Evolutionary conservation across 495 filamentous ascomycete genomes (phyloP), one percentile per base, ranked within the genome.

Genomic region (Penicillium crystallinum): DNA sequence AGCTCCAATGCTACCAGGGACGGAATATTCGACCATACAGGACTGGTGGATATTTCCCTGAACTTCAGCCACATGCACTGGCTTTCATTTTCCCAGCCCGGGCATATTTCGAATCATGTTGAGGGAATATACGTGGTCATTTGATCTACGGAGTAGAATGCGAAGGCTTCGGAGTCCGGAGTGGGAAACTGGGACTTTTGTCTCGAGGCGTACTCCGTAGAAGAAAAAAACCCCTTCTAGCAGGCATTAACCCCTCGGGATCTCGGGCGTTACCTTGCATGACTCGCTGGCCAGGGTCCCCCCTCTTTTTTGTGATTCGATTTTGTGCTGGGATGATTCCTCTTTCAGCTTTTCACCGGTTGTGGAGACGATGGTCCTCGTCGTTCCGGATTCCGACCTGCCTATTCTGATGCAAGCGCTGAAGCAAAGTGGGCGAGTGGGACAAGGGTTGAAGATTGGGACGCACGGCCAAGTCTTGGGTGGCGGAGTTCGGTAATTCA

Each of bases 341-440:
- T 23, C 14, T 21, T 29, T 15, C 12, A 37, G 23, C 4, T 27
- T 48, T n/a, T 37, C 33, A 48, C 33, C 33, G 33, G 46, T 6
- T 27, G 22, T 48, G 34, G 46, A 12, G 22, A 33, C 46, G 10
- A 23, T 36, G 34, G 17, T 21, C 25, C 8, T 22, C 14, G 19
- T n/a, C 10, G 6, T 31, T 18, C 18, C 30, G 7, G 27, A 34
- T 12, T 27, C 10, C 33, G 46, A 48, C 46, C 46, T 48, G 46
- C 46, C 46, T 48, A 48, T 48, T n/a, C 46, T 48, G 21, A 47
- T 36, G 36, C 31, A 47, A 47, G 33, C 42, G 42, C 29, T 18
- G 3, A 18, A 18, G 25, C 7, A 18, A 43, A 18, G 22, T 15
- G 46, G 21, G 33, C 15, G 27, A 44, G 41, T 44, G 41, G 41